Percentiles rank a stretch among this genome's conserved stretches.
phyloP scores from a whole-genome alignment of 2,329 filamentous ascomycete species.

The Pseudogymnoascus sp. region DNA sequence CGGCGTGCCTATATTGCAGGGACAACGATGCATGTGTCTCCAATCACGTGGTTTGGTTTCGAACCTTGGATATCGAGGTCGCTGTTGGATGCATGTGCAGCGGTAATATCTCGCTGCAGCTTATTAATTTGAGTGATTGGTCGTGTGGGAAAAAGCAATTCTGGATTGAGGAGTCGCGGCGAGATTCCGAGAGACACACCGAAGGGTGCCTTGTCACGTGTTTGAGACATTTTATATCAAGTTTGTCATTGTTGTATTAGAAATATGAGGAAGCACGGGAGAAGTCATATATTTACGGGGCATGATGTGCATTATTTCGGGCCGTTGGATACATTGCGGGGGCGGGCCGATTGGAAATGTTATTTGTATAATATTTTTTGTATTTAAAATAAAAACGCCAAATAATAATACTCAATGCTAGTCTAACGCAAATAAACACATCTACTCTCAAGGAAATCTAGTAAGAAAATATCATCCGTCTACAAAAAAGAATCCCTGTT shows the following conservation, averaged over 20 bases:
- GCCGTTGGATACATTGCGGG: neutral
- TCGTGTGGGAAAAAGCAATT: constrained; percentile 1
- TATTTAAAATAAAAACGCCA: neutral
- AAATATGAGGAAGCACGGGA: neutral
- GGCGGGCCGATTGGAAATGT: neutral
- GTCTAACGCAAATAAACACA: neutral
- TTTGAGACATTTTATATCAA: neutral
- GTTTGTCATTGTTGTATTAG: neutral
- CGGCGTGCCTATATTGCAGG: neutral
- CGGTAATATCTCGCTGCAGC: neutral
- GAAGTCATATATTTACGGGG: neutral
- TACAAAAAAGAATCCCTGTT: neutral
- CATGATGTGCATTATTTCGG: neutral
- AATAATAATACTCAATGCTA: neutral
- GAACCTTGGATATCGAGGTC: neutral
- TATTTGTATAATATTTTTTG: neutral
- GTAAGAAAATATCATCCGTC: neutral
- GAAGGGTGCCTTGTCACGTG: neutral
- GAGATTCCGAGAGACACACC: neutral
- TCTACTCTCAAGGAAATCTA: neutral
- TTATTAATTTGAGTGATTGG: neutral
- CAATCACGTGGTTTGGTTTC: constrained; percentile 8
- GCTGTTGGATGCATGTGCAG: neutral
- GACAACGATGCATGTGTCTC: constrained; percentile 1
- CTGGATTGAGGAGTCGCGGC: neutral